Evolutionary conservation across 148 eudicot genomes (phyloP), one percentile per base, ranked within the genome.

Genomic region (Fagopyrum esculentum): DNA sequence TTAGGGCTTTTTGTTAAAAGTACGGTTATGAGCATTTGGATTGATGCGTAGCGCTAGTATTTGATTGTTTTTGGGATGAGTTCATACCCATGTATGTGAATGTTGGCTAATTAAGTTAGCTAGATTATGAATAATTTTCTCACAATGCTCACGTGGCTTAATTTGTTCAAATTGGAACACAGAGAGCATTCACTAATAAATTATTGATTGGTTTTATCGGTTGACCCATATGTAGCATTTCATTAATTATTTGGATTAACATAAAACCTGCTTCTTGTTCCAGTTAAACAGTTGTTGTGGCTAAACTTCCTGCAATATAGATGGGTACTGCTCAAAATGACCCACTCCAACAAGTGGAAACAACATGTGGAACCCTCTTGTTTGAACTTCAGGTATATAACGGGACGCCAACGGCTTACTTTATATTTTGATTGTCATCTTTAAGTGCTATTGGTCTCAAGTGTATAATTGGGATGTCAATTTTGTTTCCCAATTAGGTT

Each of bases 331-430:
- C 56, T 22, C 83, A 75, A 73, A 80, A 74, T 17, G 81, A 85
- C 63, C 82, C 83, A 57, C 78, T 80, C 80, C 71, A 69, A 57
- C 83, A 76, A 69, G 47, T 75, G 66, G 82, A 84, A 77, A 81
- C 87, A 45, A 79, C 84, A 44, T 84, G 86, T 83, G 80, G 86
- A 77, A 55, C 90, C 69, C 81, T 87, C 63, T 74, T 84, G 50
- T 76, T 72, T 70, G 86, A 82, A 79, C 85, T 82, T 54, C 75
- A 82, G 86, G 87, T 87, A 82, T 75, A 50, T 6, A 4, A 69
- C 48, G n/a, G 75, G 77, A 45, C n/a, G n/a, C n/a, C n/a, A n/a
- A n/a, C 30, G 17, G 46, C 35, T 72, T 72, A 71, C 52, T 22
- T n/a, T 9, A 59, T 64, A 43, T 5, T 51, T 76, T 13, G 52